These are phyloP conservation scores for Penicillium silybi DNA, from an alignment of 495 filamentous ascomycete species.

Conservation along the genomic window DNA sequence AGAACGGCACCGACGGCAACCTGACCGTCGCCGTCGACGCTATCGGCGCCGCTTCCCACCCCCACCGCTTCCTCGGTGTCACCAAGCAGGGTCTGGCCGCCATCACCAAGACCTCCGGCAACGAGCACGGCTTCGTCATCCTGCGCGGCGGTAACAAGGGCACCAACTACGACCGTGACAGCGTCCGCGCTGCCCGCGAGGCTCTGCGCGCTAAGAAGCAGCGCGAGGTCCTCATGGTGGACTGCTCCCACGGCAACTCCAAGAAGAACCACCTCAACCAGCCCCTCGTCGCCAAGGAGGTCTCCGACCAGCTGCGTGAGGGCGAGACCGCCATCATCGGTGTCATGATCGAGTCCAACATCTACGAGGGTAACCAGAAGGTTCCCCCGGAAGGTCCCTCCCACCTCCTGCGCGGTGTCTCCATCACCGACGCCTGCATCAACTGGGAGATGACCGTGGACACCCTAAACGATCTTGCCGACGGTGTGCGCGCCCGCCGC, in stretches of 20 bases:
- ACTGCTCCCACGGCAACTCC: slow-evolving; percentile 86
- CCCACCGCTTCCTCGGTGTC: slow-evolving; percentile 97
- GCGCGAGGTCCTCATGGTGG: slow-evolving; percentile 90
- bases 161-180: slow-evolving; percentile 91
- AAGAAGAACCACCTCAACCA: slow-evolving; percentile 75
- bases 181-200: slow-evolving; percentile 72
- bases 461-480: slow-evolving; percentile 82
- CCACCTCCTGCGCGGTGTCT: slow-evolving; percentile 83
- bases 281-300: slow-evolving; percentile 78
- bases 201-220: slow-evolving; percentile 80
- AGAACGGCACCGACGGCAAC: slow-evolving; percentile 97
- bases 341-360: slow-evolving; percentile 98
- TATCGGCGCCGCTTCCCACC: slow-evolving; percentile 83
- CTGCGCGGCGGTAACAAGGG: slow-evolving; percentile 86
- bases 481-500: slow-evolving; percentile 74
- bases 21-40: slow-evolving; percentile 94
- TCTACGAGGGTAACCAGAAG: slow-evolving; percentile 94
- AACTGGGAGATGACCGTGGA: slow-evolving; percentile 85
- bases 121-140: slow-evolving; percentile 97
- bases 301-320: slow-evolving; percentile 79
- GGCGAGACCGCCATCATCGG: slow-evolving; percentile 89
- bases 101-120: slow-evolving; percentile 87
- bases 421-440: slow-evolving; percentile 97
- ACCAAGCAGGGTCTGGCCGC: slow-evolving; percentile 98
- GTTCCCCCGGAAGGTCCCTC: slow-evolving; percentile 78